Conservation (phyloP, 495 filamentous ascomycete genomes). For the Daldinia loculata region DNA sequence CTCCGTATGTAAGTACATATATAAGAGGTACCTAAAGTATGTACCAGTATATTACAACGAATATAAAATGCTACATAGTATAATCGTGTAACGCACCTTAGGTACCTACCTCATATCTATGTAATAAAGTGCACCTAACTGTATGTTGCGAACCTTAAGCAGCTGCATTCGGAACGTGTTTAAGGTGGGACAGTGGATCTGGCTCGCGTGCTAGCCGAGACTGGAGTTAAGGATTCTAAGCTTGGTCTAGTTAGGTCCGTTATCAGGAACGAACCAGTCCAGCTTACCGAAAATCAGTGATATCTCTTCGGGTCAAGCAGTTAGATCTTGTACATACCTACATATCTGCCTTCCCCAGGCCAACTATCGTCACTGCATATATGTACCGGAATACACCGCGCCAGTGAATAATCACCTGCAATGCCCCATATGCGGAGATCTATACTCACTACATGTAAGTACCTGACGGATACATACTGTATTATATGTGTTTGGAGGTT, state of each 20-base stretch:
- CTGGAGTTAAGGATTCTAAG: conserved; percentile 7
- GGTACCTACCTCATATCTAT: too few species aligned
- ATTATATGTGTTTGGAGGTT: neutral
- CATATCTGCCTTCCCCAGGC: neutral
- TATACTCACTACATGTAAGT: conserved; percentile 7
- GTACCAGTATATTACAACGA: too few species aligned
- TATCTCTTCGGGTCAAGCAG: neutral
- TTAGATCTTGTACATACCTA: neutral
- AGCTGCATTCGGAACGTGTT: conserved; percentile 20
- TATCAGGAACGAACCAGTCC: conserved; percentile 18
- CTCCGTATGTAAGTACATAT: too few species aligned
- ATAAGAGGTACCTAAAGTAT: too few species aligned
- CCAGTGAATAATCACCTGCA: conserved; percentile 6
- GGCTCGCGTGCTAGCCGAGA: conserved; percentile 27
- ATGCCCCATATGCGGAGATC: conserved; percentile 12
- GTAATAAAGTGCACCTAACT: neutral
- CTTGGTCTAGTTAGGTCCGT: conserved; percentile 13
- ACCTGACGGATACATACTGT: neutral
- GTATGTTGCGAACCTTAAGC: neutral
- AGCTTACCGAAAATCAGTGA: neutral
- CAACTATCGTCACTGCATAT: neutral
- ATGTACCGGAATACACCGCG: conserved; percentile 10
- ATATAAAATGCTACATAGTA: too few species aligned
- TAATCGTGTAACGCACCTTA: too few species aligned
- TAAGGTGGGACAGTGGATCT: conserved; percentile 30